Evolutionary conservation across 371 early-diverging fungal species (phyloP).

Genomic region (Lichtheimia hyalospora): DNA sequence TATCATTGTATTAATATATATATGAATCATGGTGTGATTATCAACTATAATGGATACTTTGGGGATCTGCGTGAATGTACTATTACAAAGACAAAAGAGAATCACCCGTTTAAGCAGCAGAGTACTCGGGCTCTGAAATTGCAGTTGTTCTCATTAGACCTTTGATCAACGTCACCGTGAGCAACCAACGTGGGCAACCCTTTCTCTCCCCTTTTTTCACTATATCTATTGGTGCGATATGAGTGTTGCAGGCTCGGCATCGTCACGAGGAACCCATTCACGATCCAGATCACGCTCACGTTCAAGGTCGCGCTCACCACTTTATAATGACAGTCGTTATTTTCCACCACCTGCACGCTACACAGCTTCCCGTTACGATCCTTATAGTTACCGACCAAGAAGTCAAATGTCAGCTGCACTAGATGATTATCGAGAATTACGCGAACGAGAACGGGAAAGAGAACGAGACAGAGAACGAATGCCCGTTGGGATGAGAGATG

Average conservation of each 20-base stretch:
- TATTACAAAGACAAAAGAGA: too few relatives aligned
- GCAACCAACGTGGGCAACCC: too few relatives aligned
- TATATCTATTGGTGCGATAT: constrained; percentile 10
- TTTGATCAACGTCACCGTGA: too few relatives aligned
- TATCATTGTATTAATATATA: too few relatives aligned
- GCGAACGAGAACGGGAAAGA: constrained; percentile 53
- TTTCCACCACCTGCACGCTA: constrained; percentile 27
- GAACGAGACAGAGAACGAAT: constrained; percentile 47
- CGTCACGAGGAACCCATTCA: constrained; percentile 49
- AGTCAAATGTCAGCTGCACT: constrained; percentile 40
- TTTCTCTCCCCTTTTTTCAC: too few relatives aligned
- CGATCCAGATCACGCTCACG: constrained; percentile 48
- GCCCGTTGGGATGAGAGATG: constrained; percentile 35
- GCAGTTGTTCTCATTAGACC: too few relatives aligned
- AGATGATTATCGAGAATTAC: constrained; percentile 49
- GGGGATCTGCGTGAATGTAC: too few relatives aligned
- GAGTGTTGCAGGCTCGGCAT: constrained; percentile 56
- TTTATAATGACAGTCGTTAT: constrained; percentile 45
- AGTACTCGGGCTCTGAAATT: too few relatives aligned
- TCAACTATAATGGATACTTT: too few relatives aligned
- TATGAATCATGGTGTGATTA: too few relatives aligned
- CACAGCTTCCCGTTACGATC: constrained; percentile 34
- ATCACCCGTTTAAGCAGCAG: too few relatives aligned
- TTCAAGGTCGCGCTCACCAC: constrained; percentile 51
- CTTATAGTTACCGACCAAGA: constrained; percentile 33